phyloP scores from a whole-genome alignment of 345 rosid genomes.

The Arabidopsis arenosa region DNA sequence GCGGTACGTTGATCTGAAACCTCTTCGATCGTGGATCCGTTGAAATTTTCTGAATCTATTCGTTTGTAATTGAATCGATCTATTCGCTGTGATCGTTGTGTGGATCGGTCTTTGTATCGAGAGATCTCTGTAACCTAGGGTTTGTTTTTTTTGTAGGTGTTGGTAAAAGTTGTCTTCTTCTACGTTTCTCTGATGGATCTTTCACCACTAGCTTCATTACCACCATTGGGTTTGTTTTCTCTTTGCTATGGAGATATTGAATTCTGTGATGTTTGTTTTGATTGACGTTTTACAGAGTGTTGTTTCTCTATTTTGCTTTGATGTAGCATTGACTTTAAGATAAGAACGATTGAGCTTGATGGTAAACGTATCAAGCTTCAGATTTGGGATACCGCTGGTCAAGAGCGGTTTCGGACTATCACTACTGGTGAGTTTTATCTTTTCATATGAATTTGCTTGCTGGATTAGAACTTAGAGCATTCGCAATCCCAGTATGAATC shows the following conservation, averaged over 20 bases:
- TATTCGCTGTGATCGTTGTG: constrained; percentile 17
- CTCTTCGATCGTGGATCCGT: constrained; percentile 26
- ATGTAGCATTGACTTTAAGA: constrained; percentile 87
- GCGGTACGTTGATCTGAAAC: constrained; percentile 53
- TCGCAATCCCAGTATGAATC: neutral
- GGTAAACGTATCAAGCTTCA: constrained; percentile 89
- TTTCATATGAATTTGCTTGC: neutral
- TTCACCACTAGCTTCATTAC: constrained; percentile 97
- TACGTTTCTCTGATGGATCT: constrained; percentile 96
- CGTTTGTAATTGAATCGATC: constrained; percentile 19
- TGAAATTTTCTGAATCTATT: neutral
- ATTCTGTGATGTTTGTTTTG: neutral
- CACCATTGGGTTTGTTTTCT: constrained; percentile 76
- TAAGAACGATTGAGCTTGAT: constrained; percentile 94
- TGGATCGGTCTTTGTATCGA: constrained; percentile 33
- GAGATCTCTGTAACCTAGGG: constrained; percentile 5
- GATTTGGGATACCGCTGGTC: constrained; percentile 99
- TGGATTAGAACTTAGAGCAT: neutral
- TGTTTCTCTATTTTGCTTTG: constrained; percentile 6
- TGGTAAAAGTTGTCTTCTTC: constrained; percentile 94
- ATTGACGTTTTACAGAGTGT: neutral
- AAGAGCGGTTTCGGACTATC: constrained; percentile 90
- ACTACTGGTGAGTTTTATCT: constrained; percentile 63
- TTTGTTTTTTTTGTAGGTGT: constrained; percentile 53
- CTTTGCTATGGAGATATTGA: constrained; percentile 4